Base-by-base conservation (phyloP, 495 filamentous ascomycete species). In the Xylaria intraflava region DNA sequence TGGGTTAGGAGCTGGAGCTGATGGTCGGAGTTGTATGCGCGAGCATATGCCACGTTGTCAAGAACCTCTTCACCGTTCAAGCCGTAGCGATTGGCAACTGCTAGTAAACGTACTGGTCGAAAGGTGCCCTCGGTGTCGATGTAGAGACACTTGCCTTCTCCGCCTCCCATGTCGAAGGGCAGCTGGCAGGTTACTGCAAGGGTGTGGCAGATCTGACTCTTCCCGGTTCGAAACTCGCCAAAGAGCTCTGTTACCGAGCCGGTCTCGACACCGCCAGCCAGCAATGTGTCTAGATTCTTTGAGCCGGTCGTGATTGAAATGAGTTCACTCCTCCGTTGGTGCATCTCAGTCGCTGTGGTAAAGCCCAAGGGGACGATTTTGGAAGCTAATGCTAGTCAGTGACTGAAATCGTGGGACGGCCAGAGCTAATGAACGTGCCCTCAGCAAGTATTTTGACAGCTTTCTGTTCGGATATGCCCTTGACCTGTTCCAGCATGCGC, bases 321-420 rank as follows among this genome's bases (percentile, higher is more conserved):
- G 46, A 98, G 78, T 66, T 97, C 93, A 66, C 88, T 95, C 66
- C 93, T 83, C 53, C 93, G 84, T 42, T 89, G 89, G 62, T 98
- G 93, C 94, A 98, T 98, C 72, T 98, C 93, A 0, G 93, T 98
- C n/a, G 93, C 93, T 0, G 93, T 98, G 6, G 93, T 98, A 65
- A 98, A 98, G 9, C 93, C 93, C 89, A 98, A 95, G 0, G 93
- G 93, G 0, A 98, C 93, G 35, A 96, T 79, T 69, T 96, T 97
- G 14, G 90, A 89, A 22, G 92, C 93, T 94, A 60, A 52, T 41
- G 19, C 9, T 60, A 12, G 52, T 46, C 62, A 60, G 59, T 51
- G n/a, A 31, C 2, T 17, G 7, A 42, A 24, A 35, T 10, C 4
- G 31, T 38, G 23, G 20, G 27, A 48, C 49, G 20, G 49, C 31